Percentiles rank a stretch among this genome's conserved stretches.
Evolutionary conservation across 148 eudicot species (phyloP).

Genomic region (Arctostaphylos glauca): DNA sequence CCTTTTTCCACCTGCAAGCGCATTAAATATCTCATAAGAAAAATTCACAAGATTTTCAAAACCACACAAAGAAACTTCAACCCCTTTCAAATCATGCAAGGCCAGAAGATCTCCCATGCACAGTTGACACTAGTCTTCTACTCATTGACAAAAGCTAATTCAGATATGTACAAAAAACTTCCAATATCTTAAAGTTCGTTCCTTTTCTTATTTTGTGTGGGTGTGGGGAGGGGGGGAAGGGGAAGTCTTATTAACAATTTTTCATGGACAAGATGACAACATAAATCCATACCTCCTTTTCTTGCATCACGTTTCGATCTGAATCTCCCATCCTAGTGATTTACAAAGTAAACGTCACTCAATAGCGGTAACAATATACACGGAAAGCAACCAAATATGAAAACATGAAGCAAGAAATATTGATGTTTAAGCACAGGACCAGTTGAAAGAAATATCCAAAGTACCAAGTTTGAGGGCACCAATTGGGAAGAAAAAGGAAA

Average conservation of each 20-base stretch:
- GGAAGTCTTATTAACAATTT: background rate
- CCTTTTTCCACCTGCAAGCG: slow-evolving; percentile 80
- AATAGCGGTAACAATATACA: background rate
- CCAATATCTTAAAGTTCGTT: background rate
- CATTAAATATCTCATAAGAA: slow-evolving; percentile 10
- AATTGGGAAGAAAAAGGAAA: background rate
- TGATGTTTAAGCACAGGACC: background rate
- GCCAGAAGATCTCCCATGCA: background rate
- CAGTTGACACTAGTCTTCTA: background rate
- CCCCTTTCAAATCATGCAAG: background rate
- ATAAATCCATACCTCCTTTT: slow-evolving; percentile 79
- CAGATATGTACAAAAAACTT: background rate
- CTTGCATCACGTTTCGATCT: slow-evolving; percentile 96
- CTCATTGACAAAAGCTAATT: background rate
- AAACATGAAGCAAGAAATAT: background rate
- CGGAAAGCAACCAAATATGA: slow-evolving; percentile 6
- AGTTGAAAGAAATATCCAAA: background rate
- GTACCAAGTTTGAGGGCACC: background rate
- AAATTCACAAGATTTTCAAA: background rate
- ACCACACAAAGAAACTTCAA: background rate
- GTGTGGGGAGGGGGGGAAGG: background rate
- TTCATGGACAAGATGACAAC: background rate
- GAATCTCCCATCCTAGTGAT: slow-evolving; percentile 89
- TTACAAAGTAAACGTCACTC: slow-evolving; percentile 49
- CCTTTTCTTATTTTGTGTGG: background rate